phyloP scores from a whole-genome alignment of 108 stramenopile genomes.

The Hondaea fermentalgiana region DNA sequence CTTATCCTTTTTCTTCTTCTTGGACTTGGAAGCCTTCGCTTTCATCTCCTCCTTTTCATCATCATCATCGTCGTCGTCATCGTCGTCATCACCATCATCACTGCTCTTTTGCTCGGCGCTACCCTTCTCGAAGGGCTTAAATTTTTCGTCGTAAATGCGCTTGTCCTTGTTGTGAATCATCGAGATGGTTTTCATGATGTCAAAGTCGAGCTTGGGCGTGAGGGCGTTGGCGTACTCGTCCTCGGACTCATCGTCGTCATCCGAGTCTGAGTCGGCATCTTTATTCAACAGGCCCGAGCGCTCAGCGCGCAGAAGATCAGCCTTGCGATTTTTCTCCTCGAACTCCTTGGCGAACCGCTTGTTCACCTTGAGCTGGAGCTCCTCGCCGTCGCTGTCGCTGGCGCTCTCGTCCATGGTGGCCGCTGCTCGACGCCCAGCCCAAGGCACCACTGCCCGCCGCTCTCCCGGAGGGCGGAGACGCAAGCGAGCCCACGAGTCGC shows the following conservation, averaged over 20 bases:
- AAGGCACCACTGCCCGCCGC: too few relatives aligned
- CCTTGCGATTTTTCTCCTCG: neutral
- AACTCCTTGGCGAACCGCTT: neutral
- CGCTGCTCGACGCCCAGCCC: neutral
- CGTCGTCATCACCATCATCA: neutral
- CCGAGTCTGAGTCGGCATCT: neutral
- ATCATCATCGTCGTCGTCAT: neutral
- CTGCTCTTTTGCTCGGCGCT: too few relatives aligned
- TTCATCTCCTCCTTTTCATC: neutral
- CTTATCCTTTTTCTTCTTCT: neutral
- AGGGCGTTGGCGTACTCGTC: constrained; percentile 19
- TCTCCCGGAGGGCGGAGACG: neutral
- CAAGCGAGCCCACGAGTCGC: neutral
- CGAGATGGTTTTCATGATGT: constrained; percentile 27
- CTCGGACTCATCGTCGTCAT: neutral
- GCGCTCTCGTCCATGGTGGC: neutral
- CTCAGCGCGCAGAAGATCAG: neutral
- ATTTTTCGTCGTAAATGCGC: constrained; percentile 20
- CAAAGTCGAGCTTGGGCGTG: neutral
- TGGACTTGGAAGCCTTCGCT: neutral
- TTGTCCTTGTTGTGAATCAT: constrained; percentile 29
- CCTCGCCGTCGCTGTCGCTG: neutral
- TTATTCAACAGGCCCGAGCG: neutral
- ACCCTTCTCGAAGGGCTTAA: neutral
- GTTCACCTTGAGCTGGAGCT: neutral